Evolutionary conservation across 805 yeast species (phyloP).

Genomic region (Candida vartiovaarae): DNA sequence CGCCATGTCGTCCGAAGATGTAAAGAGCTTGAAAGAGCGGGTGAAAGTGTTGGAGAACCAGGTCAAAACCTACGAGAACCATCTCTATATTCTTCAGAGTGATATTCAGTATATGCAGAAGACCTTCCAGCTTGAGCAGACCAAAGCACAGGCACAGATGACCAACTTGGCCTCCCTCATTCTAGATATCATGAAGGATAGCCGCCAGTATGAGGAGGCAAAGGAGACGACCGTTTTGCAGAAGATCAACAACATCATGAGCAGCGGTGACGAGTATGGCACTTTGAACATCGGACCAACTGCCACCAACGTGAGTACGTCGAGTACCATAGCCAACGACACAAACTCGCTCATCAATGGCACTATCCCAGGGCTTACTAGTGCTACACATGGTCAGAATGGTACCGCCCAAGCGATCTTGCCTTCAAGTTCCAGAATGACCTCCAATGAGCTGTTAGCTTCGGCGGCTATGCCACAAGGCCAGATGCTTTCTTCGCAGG

Average conservation of each 20-base stretch:
- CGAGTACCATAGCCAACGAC: slow-evolving; percentile 8
- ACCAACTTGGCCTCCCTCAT: slow-evolving; percentile 18
- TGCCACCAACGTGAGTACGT: slow-evolving; percentile 1
- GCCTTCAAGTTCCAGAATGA: slow-evolving; percentile 13
- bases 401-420: slow-evolving; percentile 6
- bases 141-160: slow-evolving; percentile 20
- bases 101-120: slow-evolving; percentile 20
- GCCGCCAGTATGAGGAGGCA: slow-evolving; percentile 19
- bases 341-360: slow-evolving; percentile 18
- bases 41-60: slow-evolving; percentile 19
- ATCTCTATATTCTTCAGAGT: slow-evolving; percentile 18
- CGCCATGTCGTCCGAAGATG: slow-evolving; percentile 16
- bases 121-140: slow-evolving; percentile 19
- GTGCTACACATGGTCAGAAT: background rate
- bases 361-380: slow-evolving; percentile 17
- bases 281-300: slow-evolving; percentile 8
- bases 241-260: slow-evolving; percentile 17
- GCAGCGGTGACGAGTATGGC: slow-evolving; percentile 15
- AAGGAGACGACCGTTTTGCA: slow-evolving; percentile 18
- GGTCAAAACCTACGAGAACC: slow-evolving; percentile 19
- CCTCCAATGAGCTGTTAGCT: slow-evolving; percentile 11
- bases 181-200: slow-evolving; percentile 20
- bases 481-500: slow-evolving; percentile 1
- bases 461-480: slow-evolving; percentile 10
- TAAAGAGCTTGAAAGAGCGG: slow-evolving; percentile 20